Conservation (phyloP, 2,329 filamentous ascomycete genomes). For the Cercospora beticola region DNA sequence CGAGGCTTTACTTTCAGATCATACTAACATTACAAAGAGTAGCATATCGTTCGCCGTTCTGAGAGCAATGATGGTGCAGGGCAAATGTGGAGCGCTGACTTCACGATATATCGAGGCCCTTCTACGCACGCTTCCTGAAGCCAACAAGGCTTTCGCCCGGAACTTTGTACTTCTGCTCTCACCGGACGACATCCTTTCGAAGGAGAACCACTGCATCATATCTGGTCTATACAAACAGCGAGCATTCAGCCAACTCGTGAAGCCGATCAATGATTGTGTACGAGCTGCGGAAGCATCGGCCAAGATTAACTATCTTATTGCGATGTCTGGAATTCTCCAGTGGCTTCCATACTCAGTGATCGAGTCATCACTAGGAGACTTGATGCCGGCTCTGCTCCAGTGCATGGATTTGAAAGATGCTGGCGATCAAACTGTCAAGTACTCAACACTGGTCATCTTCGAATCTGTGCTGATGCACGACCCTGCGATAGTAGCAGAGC, state of each 20-base stretch:
- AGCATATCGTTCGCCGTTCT: conserved; percentile 60
- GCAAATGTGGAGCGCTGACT: conserved; percentile 47
- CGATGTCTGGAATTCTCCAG: conserved; percentile 61
- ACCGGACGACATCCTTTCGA: conserved; percentile 60
- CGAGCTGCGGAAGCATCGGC: conserved; percentile 44
- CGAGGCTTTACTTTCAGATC: conserved; percentile 40
- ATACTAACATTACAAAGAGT: conserved; percentile 45
- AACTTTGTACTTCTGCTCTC: conserved; percentile 61
- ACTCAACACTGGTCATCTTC: conserved; percentile 60
- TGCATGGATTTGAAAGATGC: conserved; percentile 53
- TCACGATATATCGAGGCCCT: conserved; percentile 47
- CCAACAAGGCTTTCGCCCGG: conserved; percentile 51
- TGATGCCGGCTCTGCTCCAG: conserved; percentile 63
- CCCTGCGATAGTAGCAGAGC: conserved; percentile 54
- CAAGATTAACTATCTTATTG: conserved; percentile 63
- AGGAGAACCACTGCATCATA: conserved; percentile 61
- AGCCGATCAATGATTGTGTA: conserved; percentile 56
- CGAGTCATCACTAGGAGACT: conserved; percentile 56
- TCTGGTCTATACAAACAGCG: conserved; percentile 64
- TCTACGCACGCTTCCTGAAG: conserved; percentile 52
- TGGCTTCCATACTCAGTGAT: conserved; percentile 61
- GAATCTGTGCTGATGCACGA: conserved; percentile 59
- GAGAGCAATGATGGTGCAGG: conserved; percentile 60
- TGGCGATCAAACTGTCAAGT: conserved; percentile 55
- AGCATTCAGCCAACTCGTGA: conserved; percentile 60